Evolutionary conservation across 2,329 filamentous ascomycete species (phyloP).

Genomic region (Phialocephala sp.): DNA sequence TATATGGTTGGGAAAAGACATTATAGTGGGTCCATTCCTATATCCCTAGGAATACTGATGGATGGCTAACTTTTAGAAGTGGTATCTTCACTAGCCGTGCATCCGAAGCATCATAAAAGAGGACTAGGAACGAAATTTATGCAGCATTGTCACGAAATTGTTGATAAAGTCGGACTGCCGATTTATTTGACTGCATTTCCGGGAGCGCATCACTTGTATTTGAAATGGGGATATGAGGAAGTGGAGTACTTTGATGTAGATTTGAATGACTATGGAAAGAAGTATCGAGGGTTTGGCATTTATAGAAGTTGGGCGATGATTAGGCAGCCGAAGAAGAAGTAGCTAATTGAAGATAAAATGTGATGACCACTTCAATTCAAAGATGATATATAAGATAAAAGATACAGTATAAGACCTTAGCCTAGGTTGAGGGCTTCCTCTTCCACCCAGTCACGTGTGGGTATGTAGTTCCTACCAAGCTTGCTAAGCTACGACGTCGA

Average conservation of each 20-base stretch:
- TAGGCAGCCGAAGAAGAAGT: slow-evolving; percentile 3
- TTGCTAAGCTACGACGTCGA: too few relatives aligned
- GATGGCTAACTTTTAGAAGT: not conserved
- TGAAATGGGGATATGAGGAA: slow-evolving; percentile 20
- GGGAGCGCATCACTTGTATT: slow-evolving; percentile 17
- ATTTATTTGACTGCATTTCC: slow-evolving; percentile 19
- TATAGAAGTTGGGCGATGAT: slow-evolving; percentile 21
- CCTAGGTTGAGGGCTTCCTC: too few relatives aligned
- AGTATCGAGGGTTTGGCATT: slow-evolving; percentile 20
- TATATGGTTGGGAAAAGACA: slow-evolving; percentile 16
- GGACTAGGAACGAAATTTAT: slow-evolving; percentile 9
- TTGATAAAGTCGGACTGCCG: slow-evolving; percentile 13
- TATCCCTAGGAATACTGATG: not conserved
- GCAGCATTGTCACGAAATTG: slow-evolving; percentile 13
- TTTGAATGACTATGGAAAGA: slow-evolving; percentile 12
- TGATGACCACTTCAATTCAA: too few relatives aligned
- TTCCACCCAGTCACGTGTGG: too few relatives aligned
- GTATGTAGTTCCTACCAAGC: too few relatives aligned
- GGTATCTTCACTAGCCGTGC: slow-evolving; percentile 8
- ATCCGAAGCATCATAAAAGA: slow-evolving; percentile 6
- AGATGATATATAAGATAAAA: not conserved
- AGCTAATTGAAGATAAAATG: not conserved
- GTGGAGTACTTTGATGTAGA: slow-evolving; percentile 14
- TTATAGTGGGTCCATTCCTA: slow-evolving; percentile 2
- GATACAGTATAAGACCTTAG: not conserved